Base-by-base conservation (phyloP, 441 rosid species). In the Erysimum cheiri region DNA sequence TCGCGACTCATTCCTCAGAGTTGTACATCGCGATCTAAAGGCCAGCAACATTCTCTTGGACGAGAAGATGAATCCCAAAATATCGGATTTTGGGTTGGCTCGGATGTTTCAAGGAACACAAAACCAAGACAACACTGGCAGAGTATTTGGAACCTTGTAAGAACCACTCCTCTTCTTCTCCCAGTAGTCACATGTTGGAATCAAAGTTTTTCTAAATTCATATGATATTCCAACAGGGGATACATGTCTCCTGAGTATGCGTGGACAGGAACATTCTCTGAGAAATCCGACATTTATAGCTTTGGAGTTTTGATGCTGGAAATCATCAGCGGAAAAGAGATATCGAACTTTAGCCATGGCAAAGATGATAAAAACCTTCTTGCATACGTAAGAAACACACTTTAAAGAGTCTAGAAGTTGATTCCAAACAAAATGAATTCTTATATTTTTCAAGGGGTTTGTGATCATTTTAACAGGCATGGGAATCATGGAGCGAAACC, bases 231-330 rank as follows among this genome's bases (percentile, higher is more conserved):
- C 2, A 11, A 22, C 28, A 48, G 57, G 10, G 57, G 57, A 28
- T 52, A 52, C 17, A 52, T 52, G 57, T 48, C 53, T 48, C 53
- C 53, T 22, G 53, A 48, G 29, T 48, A 48, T 48, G 33, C 55
- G 7, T 50, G 55, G 55, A 50, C 55, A 11, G 37, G 59, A 11
- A 54, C 37, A 9, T 63, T 47, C 56, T 88, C 83, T 0, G 82
- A 79, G 63, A 86, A 86, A 80, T 82, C 89, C 0, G 89, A 85
- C 46, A 81, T 87, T 0, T 87, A 77, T 5, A 85, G 89, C 68
- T 84, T 83, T 4, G 78, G 88, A 2, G 84, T 84, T 8, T 10
- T 85, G 29, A 24, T 83, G 39, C 52, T 88, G 4, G 87, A 88
- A 79, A 82, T 85, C 24, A 50, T 87, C 5, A 81, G 62, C 2